A percentile compares a stretch with the other conserved stretches of the same genome.
phyloP scores from a whole-genome alignment of 2,329 filamentous ascomycete species.

The Delphinella strobiligena region DNA sequence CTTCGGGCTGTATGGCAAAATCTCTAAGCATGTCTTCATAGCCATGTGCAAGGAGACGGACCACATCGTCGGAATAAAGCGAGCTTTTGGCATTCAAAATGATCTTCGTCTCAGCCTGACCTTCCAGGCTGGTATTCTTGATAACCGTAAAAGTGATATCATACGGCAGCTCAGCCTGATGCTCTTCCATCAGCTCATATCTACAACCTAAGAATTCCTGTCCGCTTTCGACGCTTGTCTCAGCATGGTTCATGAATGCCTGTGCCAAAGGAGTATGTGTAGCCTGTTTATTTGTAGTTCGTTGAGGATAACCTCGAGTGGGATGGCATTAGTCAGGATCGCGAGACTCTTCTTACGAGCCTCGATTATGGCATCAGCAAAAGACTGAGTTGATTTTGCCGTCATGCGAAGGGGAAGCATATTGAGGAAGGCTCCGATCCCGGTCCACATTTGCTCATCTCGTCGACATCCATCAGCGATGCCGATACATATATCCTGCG shows the following conservation, averaged over 20 bases:
- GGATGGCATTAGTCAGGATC: constrained; percentile 19
- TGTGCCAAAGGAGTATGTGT: constrained; percentile 25
- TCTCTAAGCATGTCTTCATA: no score
- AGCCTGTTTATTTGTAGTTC: constrained; percentile 14
- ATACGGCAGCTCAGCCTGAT: no score
- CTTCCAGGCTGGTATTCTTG: no score
- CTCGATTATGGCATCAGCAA: constrained; percentile 12
- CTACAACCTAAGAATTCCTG: no score
- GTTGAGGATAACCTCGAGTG: constrained; percentile 24
- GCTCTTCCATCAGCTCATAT: no score
- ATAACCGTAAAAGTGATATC: no score
- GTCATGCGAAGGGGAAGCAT: constrained; percentile 25
- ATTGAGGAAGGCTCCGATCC: constrained; percentile 29
- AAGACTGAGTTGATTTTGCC: constrained; percentile 8
- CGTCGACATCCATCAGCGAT: constrained; percentile 27
- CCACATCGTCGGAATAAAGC: no score
- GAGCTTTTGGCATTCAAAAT: no score
- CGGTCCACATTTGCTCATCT: constrained; percentile 16
- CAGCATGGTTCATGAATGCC: constrained; percentile 21
- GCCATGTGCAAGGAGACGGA: no score
- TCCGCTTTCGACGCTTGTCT: neutral
- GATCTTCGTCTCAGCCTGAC: no score
- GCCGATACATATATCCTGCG: constrained; percentile 28
- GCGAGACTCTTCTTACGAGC: constrained; percentile 11
- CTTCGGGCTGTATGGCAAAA: no score